A percentile compares a stretch with the other conserved stretches of the same genome.
Conservation (phyloP, 768 basidiomycete genomes). For the Boletus subcaerulescens region DNA sequence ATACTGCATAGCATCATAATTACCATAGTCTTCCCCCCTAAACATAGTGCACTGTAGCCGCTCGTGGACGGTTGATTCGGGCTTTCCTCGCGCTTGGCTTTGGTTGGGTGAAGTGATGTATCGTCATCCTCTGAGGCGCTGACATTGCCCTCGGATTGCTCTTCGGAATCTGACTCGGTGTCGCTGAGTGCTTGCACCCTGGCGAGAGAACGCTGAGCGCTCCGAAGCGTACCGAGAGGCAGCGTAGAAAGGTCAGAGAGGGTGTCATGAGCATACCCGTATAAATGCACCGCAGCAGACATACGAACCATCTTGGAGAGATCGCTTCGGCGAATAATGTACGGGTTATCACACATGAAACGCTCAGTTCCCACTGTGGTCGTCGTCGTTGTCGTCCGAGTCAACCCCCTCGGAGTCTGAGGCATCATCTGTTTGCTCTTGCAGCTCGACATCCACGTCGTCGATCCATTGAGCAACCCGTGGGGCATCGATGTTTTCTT, state of each 20-base stretch:
- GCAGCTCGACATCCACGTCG: conserved; percentile 38
- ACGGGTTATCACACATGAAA: neutral
- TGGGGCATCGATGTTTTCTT: conserved; percentile 40
- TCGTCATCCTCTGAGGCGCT: neutral
- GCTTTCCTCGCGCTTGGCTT: conserved; percentile 35
- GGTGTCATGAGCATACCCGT: conserved; percentile 5
- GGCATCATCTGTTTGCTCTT: conserved; percentile 9
- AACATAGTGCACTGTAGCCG: no score
- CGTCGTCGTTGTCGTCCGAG: neutral
- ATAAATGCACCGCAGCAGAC: neutral
- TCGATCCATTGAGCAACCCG: conserved; percentile 63
- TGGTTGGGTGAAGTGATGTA: conserved; percentile 1
- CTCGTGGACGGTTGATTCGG: conserved; percentile 38
- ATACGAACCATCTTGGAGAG: conserved; percentile 27
- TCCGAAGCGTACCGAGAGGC: conserved; percentile 62
- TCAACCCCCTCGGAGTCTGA: conserved; percentile 13
- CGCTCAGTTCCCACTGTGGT: conserved; percentile 4
- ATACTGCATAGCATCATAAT: no score
- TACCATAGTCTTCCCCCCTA: no score
- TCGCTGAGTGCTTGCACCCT: conserved; percentile 40
- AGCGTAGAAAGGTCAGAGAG: conserved; percentile 53
- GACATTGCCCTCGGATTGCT: conserved; percentile 12
- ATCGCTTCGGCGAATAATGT: conserved; percentile 15
- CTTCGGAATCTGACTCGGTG: conserved; percentile 36
- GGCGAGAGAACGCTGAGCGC: conserved; percentile 56